Conservation (phyloP, 768 basidiomycete species). For the Peribolospora baueri region DNA sequence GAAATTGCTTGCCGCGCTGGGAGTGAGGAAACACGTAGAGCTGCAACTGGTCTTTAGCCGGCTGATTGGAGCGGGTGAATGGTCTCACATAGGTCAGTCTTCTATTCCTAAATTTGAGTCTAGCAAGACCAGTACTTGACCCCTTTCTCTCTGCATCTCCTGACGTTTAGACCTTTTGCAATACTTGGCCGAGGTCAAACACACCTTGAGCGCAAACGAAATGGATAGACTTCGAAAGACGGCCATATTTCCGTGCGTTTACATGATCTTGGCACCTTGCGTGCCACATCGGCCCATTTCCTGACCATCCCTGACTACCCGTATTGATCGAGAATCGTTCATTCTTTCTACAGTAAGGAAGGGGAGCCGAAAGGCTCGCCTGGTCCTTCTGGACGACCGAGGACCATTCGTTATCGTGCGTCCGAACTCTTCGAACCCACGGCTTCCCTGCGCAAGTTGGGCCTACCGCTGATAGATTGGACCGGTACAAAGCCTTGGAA, state of each 20-base stretch:
- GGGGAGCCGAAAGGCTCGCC: constrained; percentile 22
- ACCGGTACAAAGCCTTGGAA: constrained; percentile 39
- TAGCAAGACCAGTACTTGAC: constrained; percentile 85
- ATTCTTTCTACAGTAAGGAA: constrained; percentile 12
- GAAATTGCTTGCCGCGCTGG: constrained; percentile 35
- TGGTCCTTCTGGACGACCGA: constrained; percentile 6
- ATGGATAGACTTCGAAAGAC: constrained; percentile 34
- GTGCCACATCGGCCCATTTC: too few relatives aligned
- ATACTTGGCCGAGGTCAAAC: constrained; percentile 63
- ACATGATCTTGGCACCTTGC: too few relatives aligned
- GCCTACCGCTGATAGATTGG: constrained; percentile 73
- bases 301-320: constrained; percentile 33
- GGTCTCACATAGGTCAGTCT: constrained; percentile 10
- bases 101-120: background rate
- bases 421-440: constrained; percentile 64
- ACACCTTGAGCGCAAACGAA: constrained; percentile 35
- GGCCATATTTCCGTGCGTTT: constrained; percentile 13
- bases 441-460: constrained; percentile 42
- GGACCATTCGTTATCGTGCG: constrained; percentile 35
- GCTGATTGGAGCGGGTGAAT: constrained; percentile 18
- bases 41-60: constrained; percentile 79
- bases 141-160: constrained; percentile 16
- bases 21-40: constrained; percentile 75
- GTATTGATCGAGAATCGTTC: constrained; percentile 6
- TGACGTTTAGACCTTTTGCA: constrained; percentile 41